These are phyloP conservation scores for Bipolaris zeicola DNA, from an alignment of 2,329 filamentous ascomycete species.

Conservation along the genomic window DNA sequence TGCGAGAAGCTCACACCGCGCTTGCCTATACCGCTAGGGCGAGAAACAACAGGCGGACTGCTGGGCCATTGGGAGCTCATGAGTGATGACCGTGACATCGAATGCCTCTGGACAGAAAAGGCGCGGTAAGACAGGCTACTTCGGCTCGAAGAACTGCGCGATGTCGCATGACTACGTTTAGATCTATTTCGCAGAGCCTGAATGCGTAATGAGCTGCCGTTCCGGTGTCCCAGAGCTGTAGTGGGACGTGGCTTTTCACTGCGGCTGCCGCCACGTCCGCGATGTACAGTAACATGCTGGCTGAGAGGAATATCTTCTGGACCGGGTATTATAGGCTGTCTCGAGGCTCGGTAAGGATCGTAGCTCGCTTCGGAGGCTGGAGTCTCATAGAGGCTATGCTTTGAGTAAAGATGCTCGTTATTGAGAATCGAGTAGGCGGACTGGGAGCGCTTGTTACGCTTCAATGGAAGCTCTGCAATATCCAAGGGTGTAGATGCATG, in stretches of 20 bases:
- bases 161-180: slow-evolving; percentile 40
- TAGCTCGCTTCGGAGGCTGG: slow-evolving; percentile 67
- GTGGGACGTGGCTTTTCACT: slow-evolving; percentile 46
- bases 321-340: slow-evolving; percentile 53
- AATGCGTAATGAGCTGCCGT: slow-evolving; percentile 52
- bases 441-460: slow-evolving; percentile 52
- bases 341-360: slow-evolving; percentile 80
- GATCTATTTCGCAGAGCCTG: slow-evolving; percentile 46
- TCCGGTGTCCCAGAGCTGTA: slow-evolving; percentile 47
- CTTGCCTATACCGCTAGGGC: slow-evolving; percentile 60
- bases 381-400: slow-evolving; percentile 58
- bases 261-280: slow-evolving; percentile 47
- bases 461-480: slow-evolving; percentile 43
- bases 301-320: slow-evolving; percentile 60
- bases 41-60: slow-evolving; percentile 55
- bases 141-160: slow-evolving; percentile 41
- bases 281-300: slow-evolving; percentile 72
- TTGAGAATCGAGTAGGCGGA: slow-evolving; percentile 64
- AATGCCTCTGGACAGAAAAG: slow-evolving; percentile 27
- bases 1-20: slow-evolving; percentile 69
- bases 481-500: slow-evolving; percentile 31
- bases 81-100: slow-evolving; percentile 51
- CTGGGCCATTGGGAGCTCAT: slow-evolving; percentile 55
- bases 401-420: slow-evolving; percentile 57
- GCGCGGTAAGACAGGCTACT: slow-evolving; percentile 38